Conservation (phyloP, 441 rosid genomes). For the Pelargonium cotyledonis region DNA sequence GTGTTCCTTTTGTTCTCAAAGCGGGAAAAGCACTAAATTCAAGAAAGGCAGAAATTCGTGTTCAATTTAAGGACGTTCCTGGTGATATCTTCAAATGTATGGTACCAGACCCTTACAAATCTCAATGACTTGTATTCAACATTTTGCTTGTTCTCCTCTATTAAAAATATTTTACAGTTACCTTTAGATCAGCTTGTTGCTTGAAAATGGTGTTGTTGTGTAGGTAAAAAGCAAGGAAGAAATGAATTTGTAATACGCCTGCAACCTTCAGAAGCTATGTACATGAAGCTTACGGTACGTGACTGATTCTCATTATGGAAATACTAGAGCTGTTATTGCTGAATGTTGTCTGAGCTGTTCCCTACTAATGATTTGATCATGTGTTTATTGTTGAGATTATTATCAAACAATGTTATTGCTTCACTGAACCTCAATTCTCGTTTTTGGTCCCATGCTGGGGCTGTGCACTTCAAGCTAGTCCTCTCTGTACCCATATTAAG, state of each 20-base stretch:
- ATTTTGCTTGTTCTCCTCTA: conserved; percentile 9
- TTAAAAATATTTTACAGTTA: not conserved
- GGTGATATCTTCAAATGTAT: conserved; percentile 92
- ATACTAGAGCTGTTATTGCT: not conserved
- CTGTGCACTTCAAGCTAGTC: no score
- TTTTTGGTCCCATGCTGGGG: no score
- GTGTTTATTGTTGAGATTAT: not conserved
- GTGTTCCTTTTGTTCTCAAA: conserved; percentile 91
- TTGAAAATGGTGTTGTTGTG: conserved; percentile 19
- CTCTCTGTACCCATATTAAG: no score
- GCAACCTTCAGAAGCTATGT: conserved; percentile 89
- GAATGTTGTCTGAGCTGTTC: not conserved
- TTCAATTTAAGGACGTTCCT: conserved; percentile 97
- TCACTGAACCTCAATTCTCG: no score
- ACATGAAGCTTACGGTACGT: conserved; percentile 95
- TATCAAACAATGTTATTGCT: not conserved
- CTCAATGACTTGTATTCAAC: not conserved
- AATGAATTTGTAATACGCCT: conserved; percentile 94
- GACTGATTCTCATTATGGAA: conserved; percentile 7
- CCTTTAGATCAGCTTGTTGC: not conserved
- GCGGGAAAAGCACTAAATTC: conserved; percentile 96
- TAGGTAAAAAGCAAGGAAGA: conserved; percentile 94
- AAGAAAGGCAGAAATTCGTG: conserved; percentile 91
- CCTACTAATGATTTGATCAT: not conserved
- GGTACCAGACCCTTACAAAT: conserved; percentile 12